Evolutionary conservation across 305 asterid species (phyloP).

Genomic region (Fraxinus albicans): DNA sequence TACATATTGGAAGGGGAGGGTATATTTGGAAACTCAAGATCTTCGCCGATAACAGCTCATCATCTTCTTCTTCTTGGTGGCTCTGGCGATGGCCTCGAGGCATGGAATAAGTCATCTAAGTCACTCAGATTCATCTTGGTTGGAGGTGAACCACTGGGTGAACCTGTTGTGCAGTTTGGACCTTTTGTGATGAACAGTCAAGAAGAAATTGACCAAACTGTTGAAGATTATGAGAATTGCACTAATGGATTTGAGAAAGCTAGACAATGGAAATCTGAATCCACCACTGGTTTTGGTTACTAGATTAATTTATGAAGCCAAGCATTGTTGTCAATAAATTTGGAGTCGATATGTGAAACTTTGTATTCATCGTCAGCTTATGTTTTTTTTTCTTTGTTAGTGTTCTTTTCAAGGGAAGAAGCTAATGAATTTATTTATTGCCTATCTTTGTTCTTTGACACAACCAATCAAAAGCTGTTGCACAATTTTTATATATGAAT

Average conservation of each 20-base stretch:
- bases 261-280: constrained; percentile 69
- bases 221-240: constrained; percentile 65
- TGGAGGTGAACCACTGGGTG: constrained; percentile 83
- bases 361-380: not conserved
- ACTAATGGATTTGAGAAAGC: constrained; percentile 91
- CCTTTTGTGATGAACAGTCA: constrained; percentile 92
- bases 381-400: too few species aligned
- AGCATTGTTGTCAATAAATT: not conserved
- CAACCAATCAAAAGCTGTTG: not conserved
- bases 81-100: constrained; percentile 67
- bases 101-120: constrained; percentile 60
- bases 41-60: constrained; percentile 54
- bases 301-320: not conserved
- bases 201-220: constrained; percentile 70
- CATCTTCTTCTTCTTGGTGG: constrained; percentile 54
- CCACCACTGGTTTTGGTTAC: constrained; percentile 31
- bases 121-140: constrained; percentile 56
- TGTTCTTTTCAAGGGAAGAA: not conserved
- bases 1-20: constrained; percentile 86
- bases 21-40: constrained; percentile 40
- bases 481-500: not conserved
- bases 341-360: not conserved
- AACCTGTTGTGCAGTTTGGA: constrained; percentile 76
- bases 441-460: not conserved
- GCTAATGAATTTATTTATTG: not conserved